Evolutionary conservation across 495 filamentous ascomycete genomes (phyloP).

Genomic region (Penicillium crystallinum): DNA sequence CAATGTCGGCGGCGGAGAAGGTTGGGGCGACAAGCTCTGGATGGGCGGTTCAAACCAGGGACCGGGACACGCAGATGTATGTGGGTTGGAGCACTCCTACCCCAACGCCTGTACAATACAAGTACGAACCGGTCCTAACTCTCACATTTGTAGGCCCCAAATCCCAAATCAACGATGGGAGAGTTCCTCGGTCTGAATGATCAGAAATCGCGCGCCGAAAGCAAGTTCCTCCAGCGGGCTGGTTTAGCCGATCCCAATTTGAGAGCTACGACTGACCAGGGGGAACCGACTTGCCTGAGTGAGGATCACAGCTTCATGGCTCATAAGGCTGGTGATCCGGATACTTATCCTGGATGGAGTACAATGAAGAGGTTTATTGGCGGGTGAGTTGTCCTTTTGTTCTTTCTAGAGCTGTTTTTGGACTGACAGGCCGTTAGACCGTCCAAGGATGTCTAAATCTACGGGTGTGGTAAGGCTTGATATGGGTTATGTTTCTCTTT

Average conservation of each 20-base stretch:
- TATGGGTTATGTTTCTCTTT: background rate
- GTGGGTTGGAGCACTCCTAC: too few relatives aligned
- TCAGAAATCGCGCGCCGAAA: conserved; percentile 30
- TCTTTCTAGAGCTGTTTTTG: background rate
- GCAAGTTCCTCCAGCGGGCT: conserved; percentile 18
- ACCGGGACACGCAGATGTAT: conserved; percentile 25
- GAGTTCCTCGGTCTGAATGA: conserved; percentile 26
- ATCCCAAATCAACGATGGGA: conserved; percentile 24
- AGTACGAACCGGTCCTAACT: background rate
- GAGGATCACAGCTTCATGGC: conserved; percentile 39
- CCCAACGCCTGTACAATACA: too few relatives aligned
- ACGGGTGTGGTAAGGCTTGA: background rate
- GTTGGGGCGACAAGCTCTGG: conserved; percentile 18
- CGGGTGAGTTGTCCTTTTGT: conserved; percentile 14
- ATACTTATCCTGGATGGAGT: conserved; percentile 34
- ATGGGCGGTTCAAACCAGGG: conserved; percentile 22
- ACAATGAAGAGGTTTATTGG: conserved; percentile 18
- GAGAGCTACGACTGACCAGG: conserved; percentile 3
- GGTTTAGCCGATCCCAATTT: conserved; percentile 3
- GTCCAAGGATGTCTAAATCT: too few relatives aligned
- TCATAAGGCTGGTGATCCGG: conserved; percentile 27
- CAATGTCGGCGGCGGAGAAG: conserved; percentile 18
- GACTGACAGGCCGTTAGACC: too few relatives aligned
- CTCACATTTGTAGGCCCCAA: conserved; percentile 14
- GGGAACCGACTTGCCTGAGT: conserved; percentile 20